Percentiles rank a stretch among this genome's conserved stretches.
phyloP scores from a whole-genome alignment of 345 rosid genomes.

The Eucalyptus marginata region DNA sequence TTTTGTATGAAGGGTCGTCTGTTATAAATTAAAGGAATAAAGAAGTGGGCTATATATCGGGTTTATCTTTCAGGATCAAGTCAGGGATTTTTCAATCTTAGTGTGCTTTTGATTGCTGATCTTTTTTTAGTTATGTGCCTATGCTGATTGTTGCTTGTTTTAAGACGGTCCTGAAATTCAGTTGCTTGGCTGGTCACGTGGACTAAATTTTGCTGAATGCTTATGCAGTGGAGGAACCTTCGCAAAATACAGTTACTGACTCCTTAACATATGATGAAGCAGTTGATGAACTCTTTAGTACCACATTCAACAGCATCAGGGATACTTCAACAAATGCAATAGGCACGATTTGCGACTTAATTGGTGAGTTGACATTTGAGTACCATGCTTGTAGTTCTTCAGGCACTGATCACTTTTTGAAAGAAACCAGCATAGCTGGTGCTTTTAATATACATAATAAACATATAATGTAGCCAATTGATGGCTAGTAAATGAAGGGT shows the following conservation, averaged over 20 bases:
- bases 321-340: conserved; percentile 49
- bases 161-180: neutral
- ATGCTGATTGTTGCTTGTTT: neutral
- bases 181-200: neutral
- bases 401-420: neutral
- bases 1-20: neutral
- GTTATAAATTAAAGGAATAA: neutral
- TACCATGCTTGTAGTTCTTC: neutral
- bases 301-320: conserved; percentile 62
- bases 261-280: conserved; percentile 50
- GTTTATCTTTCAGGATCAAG: neutral
- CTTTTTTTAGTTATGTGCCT: neutral
- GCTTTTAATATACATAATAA: neutral
- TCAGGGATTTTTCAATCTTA: neutral
- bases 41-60: neutral
- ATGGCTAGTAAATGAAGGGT: neutral
- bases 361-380: conserved; percentile 41
- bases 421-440: neutral
- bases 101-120: neutral
- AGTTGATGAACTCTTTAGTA: conserved; percentile 67
- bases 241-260: conserved; percentile 29
- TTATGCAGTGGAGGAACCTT: conserved; percentile 13
- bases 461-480: neutral
- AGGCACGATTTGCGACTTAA: conserved; percentile 45
- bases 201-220: neutral